Percentiles rank a stretch among this genome's conserved stretches.
Evolutionary conservation across 1,284 basidiomycete genomes (phyloP).

Genomic region (Ceratorhiza oryzae-sativae): DNA sequence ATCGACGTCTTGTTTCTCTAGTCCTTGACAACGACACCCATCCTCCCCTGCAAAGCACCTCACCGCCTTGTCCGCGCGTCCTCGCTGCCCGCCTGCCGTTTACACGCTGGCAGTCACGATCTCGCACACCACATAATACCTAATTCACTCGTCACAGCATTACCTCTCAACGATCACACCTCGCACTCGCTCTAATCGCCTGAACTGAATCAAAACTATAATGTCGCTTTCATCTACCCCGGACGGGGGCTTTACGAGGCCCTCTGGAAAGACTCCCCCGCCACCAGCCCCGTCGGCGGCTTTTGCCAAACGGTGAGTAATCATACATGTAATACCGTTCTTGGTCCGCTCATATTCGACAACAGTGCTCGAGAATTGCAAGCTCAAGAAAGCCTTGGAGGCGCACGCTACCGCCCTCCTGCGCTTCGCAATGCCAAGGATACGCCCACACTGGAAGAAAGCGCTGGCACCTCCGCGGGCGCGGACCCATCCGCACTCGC

Average conservation of each 20-base stretch:
- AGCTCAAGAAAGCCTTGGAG: conserved; percentile 68
- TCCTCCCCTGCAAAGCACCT: conserved; percentile 16
- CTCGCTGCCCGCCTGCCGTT: background rate
- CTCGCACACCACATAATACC: conserved; percentile 31
- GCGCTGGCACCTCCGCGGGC: conserved; percentile 28
- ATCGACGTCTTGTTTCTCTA: conserved; percentile 13
- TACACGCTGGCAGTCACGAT: conserved; percentile 27
- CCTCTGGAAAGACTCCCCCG: conserved; percentile 85
- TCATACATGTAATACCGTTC: conserved; percentile 36
- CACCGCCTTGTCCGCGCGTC: conserved; percentile 9
- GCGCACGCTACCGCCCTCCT: conserved; percentile 75
- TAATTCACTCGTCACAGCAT: conserved; percentile 31
- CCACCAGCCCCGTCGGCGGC: conserved; percentile 83
- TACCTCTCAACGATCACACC: conserved; percentile 1
- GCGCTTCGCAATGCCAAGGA: conserved; percentile 62
- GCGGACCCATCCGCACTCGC: conserved; percentile 36
- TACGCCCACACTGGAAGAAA: conserved; percentile 38
- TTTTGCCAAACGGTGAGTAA: conserved; percentile 78
- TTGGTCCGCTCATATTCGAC: conserved; percentile 22
- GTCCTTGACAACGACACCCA: conserved; percentile 38
- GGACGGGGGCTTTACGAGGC: conserved; percentile 72
- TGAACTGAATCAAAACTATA: conserved; percentile 38
- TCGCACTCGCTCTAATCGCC: conserved; percentile 16
- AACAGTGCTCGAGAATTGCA: conserved; percentile 80
- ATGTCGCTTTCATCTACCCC: conserved; percentile 39